Base-by-base conservation (phyloP, 129 eudicot genomes). In the Daucus carota region DNA sequence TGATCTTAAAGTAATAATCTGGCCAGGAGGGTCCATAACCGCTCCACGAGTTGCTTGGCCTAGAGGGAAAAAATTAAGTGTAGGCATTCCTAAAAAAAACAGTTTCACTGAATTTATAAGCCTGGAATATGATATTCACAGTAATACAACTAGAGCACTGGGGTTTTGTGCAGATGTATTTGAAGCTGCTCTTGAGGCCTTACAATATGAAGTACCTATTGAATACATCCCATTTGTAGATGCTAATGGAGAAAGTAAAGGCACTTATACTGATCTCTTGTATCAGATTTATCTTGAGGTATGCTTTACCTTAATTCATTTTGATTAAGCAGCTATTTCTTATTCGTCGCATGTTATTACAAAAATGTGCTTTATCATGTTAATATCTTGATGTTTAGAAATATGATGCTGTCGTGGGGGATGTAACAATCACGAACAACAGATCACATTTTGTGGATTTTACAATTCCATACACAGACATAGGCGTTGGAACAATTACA, bases 111-210 rank as follows among this genome's bases (percentile, higher is more conserved):
- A 75, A 65, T 46, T 88, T 24, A 28, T 86, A 11, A 22, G 66
- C 33, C 72, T 79, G 71, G 1, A 44, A 0, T 3, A n/a, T 14
- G 85, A 81, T 77, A 15, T 36, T 73, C 54, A 69, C 69, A 78
- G 72, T n/a, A 57, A 70, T 15, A 34, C 15, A 31, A 62, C 80
- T 32, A 22, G 6, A 14, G 45, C 41, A 71, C 57, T 74, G 8
- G 89, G 90, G n/a, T 90, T 71, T 74, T 81, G 87, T 34, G 73
- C 81, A 16, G 82, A 76, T 4, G 87, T 78, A 31, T 87, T 87
- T 70, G 36, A 50, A 9, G 82, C 90, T 41, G 88, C 78, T 41
- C 47, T 84, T 10, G 54, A 54, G 9, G 8, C 54, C 32, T 81
- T 57, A 34, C 84, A 76, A 9, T 86, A 86, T 68, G 63, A 52